Conservation (phyloP, 148 eudicot species). For the Diospyros kaki region DNA sequence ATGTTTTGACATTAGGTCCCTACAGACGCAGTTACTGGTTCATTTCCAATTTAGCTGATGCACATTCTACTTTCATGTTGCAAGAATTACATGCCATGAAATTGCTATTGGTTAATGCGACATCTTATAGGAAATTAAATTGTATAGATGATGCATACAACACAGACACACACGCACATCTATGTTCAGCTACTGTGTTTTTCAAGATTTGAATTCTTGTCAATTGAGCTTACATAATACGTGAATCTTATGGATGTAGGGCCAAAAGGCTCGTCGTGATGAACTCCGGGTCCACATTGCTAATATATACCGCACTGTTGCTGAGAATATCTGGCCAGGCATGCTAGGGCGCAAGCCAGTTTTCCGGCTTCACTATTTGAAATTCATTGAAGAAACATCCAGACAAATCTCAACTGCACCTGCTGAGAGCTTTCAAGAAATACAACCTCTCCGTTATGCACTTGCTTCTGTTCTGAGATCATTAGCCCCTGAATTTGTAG, state of each 20-base stretch:
- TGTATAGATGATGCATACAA: too few relatives aligned
- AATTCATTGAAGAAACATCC: conserved; percentile 89
- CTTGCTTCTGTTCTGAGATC: conserved; percentile 89
- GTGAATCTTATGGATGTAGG: conserved; percentile 40
- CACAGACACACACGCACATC: too few relatives aligned
- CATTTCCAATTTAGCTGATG: background rate
- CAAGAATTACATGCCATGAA: background rate
- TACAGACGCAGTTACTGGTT: background rate
- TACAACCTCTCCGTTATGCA: conserved; percentile 91
- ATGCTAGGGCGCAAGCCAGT: conserved; percentile 87
- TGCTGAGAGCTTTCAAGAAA: conserved; percentile 78
- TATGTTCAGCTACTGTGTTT: background rate
- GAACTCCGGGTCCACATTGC: conserved; percentile 87
- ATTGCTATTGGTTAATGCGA: background rate
- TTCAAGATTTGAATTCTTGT: conserved; percentile 2
- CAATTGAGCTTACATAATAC: conserved; percentile 1
- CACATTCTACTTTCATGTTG: background rate
- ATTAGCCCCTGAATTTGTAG: conserved; percentile 98
- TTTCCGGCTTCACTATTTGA: conserved; percentile 89
- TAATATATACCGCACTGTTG: conserved; percentile 83
- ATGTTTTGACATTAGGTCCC: background rate
- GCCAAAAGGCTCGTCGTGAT: conserved; percentile 95
- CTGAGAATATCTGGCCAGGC: conserved; percentile 98
- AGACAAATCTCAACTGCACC: conserved; percentile 63
- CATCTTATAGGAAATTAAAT: background rate